Evolutionary conservation across 2,329 filamentous ascomycete genomes (phyloP).

Genomic region (Hypoxylon sp.): DNA sequence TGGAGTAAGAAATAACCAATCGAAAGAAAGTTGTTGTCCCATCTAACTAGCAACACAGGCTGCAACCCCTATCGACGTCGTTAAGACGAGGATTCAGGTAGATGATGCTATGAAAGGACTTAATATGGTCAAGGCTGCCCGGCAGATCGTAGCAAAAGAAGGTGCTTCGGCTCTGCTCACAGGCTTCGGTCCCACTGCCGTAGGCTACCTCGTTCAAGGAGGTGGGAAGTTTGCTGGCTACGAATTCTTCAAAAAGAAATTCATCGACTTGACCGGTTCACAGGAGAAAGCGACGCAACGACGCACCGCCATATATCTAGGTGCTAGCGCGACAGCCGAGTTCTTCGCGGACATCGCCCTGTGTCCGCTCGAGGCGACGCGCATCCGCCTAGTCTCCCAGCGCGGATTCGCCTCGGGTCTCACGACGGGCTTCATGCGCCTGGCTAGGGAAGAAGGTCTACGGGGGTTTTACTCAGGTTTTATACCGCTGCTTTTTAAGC

Average conservation of each 20-base stretch:
- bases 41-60: slow-evolving; percentile 55
- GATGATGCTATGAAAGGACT: slow-evolving; percentile 88
- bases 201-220: slow-evolving; percentile 91
- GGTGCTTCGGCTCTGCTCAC: slow-evolving; percentile 85
- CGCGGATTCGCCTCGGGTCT: slow-evolving; percentile 82
- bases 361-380: slow-evolving; percentile 90
- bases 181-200: slow-evolving; percentile 86
- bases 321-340: slow-evolving; percentile 77
- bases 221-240: slow-evolving; percentile 94
- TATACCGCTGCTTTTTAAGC: slow-evolving; percentile 87
- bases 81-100: slow-evolving; percentile 93
- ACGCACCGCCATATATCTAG: slow-evolving; percentile 77
- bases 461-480: slow-evolving; percentile 93
- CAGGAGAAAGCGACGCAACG: slow-evolving; percentile 61
- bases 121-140: slow-evolving; percentile 84
- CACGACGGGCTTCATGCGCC: slow-evolving; percentile 79
- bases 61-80: slow-evolving; percentile 74
- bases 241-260: slow-evolving; percentile 94
- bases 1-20: slow-evolving; percentile 58
- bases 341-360: slow-evolving; percentile 85
- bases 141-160: slow-evolving; percentile 83
- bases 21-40: not conserved
- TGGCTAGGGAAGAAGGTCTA: slow-evolving; percentile 81
- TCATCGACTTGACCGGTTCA: slow-evolving; percentile 76
- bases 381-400: slow-evolving; percentile 83